Conservation (phyloP, 2,329 filamentous ascomycete species). For the Penicillium sp. region DNA sequence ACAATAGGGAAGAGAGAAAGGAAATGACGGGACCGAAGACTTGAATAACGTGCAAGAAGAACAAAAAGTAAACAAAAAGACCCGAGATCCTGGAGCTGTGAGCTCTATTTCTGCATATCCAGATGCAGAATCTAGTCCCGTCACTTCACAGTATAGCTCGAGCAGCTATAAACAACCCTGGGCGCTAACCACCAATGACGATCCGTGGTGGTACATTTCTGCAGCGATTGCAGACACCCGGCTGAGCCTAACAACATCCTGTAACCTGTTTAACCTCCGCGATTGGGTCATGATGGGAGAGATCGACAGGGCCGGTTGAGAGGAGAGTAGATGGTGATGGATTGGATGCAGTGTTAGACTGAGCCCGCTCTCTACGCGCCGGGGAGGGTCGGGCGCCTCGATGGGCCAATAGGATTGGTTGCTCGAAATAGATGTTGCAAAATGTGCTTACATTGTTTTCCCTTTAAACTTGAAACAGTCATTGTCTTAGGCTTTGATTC, state of each 20-base stretch:
- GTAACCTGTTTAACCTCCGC: not conserved
- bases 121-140: slow-evolving; percentile 1
- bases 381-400: slow-evolving; percentile 19
- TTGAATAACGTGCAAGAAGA: not conserved
- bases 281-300: slow-evolving; percentile 6
- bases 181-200: slow-evolving; percentile 15
- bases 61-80: not conserved
- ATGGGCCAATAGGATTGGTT: slow-evolving; percentile 8
- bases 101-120: slow-evolving; percentile 14
- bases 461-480: not conserved
- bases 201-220: slow-evolving; percentile 5
- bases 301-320: slow-evolving; percentile 12
- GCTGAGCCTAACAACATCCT: slow-evolving; percentile 2
- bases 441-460: too few species aligned
- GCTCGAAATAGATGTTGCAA: slow-evolving; percentile 5
- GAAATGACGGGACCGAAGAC: not conserved
- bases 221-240: slow-evolving; percentile 20
- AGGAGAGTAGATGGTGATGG: not conserved
- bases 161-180: slow-evolving; percentile 5
- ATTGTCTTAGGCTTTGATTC: not conserved
- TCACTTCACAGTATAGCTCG: not conserved
- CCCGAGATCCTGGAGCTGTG: slow-evolving; percentile 3
- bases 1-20: not conserved
- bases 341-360: slow-evolving; percentile 12
- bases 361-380: slow-evolving; percentile 19